These are phyloP conservation scores for Candida maltosa DNA, from an alignment of 805 yeast species.

Conservation along the genomic window DNA sequence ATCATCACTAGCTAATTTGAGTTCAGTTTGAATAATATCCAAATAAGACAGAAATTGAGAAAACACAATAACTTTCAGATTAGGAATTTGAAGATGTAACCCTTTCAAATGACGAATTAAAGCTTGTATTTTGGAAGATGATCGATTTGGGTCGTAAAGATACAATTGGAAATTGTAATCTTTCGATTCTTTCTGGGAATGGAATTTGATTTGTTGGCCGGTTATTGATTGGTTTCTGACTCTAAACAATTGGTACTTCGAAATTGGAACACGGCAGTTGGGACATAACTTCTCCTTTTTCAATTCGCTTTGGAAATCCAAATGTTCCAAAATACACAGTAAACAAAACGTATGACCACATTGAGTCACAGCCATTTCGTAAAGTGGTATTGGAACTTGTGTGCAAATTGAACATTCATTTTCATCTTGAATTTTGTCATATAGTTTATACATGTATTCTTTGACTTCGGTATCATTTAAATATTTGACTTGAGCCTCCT, in stretches of 20 bases:
- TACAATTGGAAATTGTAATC: slow-evolving; percentile 31
- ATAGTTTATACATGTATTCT: slow-evolving; percentile 24
- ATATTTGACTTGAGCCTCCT: slow-evolving; percentile 9
- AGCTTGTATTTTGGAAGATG: slow-evolving; percentile 74
- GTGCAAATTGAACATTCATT: slow-evolving; percentile 87
- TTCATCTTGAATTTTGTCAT: slow-evolving; percentile 28
- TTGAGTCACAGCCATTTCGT: slow-evolving; percentile 58
- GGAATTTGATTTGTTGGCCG: slow-evolving; percentile 25
- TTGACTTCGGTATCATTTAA: slow-evolving; percentile 19
- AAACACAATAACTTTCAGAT: slow-evolving; percentile 79
- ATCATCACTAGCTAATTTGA: slow-evolving; percentile 39
- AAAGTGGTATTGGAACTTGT: slow-evolving; percentile 53
- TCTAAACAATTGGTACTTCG: slow-evolving; percentile 47
- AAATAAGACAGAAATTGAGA: slow-evolving; percentile 85
- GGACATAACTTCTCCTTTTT: slow-evolving; percentile 61
- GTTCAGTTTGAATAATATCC: slow-evolving; percentile 67
- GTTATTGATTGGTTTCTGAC: slow-evolving; percentile 25
- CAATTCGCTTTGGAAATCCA: slow-evolving; percentile 59
- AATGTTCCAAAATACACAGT: slow-evolving; percentile 68
- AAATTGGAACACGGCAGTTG: slow-evolving; percentile 61
- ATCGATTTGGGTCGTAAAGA: slow-evolving; percentile 47
- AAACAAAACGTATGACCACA: slow-evolving; percentile 84
- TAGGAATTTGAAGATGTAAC: slow-evolving; percentile 53
- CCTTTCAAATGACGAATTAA: slow-evolving; percentile 55
- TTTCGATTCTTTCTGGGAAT: slow-evolving; percentile 13